A percentile compares a stretch with the other conserved stretches of the same genome.
These are phyloP conservation scores for Aureobasidium sp. DNA, from an alignment of 2,329 filamentous ascomycete species.

Conservation along the genomic window DNA sequence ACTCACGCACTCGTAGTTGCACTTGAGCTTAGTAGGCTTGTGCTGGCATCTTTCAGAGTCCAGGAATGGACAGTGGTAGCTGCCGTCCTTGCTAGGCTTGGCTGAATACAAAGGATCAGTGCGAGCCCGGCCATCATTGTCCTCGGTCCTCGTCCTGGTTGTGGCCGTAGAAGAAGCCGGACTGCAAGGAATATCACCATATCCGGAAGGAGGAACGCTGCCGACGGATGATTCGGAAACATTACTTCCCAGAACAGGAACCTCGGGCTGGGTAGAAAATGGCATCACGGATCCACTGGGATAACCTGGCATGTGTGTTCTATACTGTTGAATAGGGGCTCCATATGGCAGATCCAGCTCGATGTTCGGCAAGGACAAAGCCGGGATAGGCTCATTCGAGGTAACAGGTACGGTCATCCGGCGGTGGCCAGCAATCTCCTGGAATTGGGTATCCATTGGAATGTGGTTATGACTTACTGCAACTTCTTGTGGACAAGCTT, in stretches of 20 bases:
- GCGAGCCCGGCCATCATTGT: constrained; percentile 30
- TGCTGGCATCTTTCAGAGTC: constrained; percentile 70
- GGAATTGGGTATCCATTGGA: background rate
- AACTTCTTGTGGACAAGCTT: constrained; percentile 3
- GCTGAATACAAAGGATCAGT: constrained; percentile 65
- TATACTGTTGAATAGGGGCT: constrained; percentile 8
- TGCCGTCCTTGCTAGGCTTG: constrained; percentile 60
- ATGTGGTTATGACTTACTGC: constrained; percentile 10
- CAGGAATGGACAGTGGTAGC: constrained; percentile 90
- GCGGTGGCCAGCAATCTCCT: background rate
- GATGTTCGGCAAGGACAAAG: background rate
- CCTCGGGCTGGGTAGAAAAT: background rate
- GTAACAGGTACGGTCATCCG: constrained; percentile 5
- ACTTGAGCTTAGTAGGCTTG: constrained; percentile 93
- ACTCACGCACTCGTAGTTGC: constrained; percentile 81
- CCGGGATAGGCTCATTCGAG: background rate
- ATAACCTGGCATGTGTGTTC: background rate
- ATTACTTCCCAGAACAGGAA: background rate
- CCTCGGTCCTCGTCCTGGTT: constrained; percentile 1
- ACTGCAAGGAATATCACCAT: background rate
- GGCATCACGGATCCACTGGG: background rate
- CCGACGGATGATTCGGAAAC: background rate
- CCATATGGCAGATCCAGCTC: constrained; percentile 5
- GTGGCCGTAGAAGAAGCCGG: background rate
- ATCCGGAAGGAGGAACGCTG: background rate